phyloP scores from a whole-genome alignment of 257 asterid genomes.

The Przewalskia tangutica region DNA sequence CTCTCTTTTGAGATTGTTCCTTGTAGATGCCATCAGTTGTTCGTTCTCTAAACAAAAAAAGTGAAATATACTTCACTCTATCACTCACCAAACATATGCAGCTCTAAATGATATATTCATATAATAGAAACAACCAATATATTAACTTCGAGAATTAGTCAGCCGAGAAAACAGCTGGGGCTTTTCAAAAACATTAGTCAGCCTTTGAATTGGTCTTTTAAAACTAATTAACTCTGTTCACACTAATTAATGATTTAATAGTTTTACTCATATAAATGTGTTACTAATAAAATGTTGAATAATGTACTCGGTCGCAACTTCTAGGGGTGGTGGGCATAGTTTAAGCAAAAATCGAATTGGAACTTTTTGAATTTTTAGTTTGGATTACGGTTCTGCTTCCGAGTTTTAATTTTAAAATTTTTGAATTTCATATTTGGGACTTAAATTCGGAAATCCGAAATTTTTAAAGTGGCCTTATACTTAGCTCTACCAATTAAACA shows the following conservation, averaged over 20 bases:
- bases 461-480: background rate
- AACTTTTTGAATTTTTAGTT: too few species aligned
- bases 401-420: background rate
- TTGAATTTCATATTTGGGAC: background rate
- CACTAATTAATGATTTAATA: background rate
- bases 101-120: background rate
- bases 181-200: background rate
- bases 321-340: background rate
- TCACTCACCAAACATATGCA: background rate
- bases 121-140: too few species aligned
- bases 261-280: background rate
- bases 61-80: background rate
- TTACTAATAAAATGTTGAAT: background rate
- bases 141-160: background rate
- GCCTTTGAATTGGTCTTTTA: background rate
- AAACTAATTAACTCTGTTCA: background rate
- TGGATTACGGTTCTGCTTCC: background rate
- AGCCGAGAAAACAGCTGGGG: too few species aligned
- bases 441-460: too few species aligned
- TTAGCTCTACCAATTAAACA: background rate
- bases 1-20: too few species aligned
- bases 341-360: too few species aligned
- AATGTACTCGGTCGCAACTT: background rate
- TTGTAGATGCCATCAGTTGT: too few species aligned
- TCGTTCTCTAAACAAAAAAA: too few species aligned